A percentile compares a stretch with the other conserved stretches of the same genome.
These are phyloP conservation scores for Yamadazyma blattariae DNA, from an alignment of 1,139 yeast genomes.

Conservation along the genomic window DNA sequence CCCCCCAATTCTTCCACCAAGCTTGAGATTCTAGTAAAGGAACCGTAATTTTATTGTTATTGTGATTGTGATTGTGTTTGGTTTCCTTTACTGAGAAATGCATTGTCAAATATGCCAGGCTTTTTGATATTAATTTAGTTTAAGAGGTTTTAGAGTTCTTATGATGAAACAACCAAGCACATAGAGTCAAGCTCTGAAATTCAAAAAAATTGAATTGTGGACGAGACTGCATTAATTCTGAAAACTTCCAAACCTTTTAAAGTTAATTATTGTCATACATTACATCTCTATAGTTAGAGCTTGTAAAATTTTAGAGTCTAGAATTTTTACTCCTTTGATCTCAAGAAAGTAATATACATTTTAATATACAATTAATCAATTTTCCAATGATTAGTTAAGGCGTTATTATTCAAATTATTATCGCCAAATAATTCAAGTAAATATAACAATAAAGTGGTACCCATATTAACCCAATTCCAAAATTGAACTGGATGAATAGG, in stretches of 20 bases:
- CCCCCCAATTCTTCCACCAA: conserved; percentile 19
- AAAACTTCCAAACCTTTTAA: conserved; percentile 17
- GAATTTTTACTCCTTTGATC: no score
- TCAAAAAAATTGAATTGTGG: conserved; percentile 35
- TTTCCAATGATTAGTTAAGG: conserved; percentile 44
- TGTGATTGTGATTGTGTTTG: no score
- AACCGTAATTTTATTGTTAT: no score
- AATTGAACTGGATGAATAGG: conserved; percentile 82
- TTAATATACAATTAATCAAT: conserved; percentile 24
- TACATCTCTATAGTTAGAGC: no score
- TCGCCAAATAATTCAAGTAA: conserved; percentile 65
- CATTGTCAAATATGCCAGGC: conserved; percentile 76
- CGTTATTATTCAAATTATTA: conserved; percentile 24
- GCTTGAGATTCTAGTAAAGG: conserved; percentile 20
- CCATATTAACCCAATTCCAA: conserved; percentile 96
- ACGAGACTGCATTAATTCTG: conserved; percentile 44
- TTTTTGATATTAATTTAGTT: conserved; percentile 19
- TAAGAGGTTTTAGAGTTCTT: conserved; percentile 19
- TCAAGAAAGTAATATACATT: conserved; percentile 4
- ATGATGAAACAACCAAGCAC: conserved; percentile 83
- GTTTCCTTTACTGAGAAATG: conserved; percentile 42
- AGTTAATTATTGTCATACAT: conserved; percentile 2
- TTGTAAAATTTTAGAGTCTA: no score
- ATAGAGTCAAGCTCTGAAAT: conserved; percentile 94
- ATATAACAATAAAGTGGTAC: conserved; percentile 73